A percentile compares a stretch with the other conserved stretches of the same genome.
These are phyloP conservation scores for Euphorbia pulcherrima DNA, from an alignment of 345 rosid species.

Conservation along the genomic window DNA sequence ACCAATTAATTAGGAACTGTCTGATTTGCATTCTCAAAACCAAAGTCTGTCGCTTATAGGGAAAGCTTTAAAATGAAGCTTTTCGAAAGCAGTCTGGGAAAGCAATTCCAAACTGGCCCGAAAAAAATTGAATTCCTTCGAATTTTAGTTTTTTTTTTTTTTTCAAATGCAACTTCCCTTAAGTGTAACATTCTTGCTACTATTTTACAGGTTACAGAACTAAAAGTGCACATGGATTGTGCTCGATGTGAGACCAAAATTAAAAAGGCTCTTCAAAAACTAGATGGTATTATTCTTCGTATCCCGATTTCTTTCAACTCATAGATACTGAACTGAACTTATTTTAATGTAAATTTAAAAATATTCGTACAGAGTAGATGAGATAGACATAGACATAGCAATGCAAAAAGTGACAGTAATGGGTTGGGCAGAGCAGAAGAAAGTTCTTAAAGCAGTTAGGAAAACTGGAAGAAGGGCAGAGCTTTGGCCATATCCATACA, in stretches of 20 bases:
- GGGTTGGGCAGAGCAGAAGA: conserved; percentile 63
- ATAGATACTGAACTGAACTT: no score
- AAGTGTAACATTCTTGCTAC: neutral
- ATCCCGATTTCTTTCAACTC: neutral
- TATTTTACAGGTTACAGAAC: conserved; percentile 48
- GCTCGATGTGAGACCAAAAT: conserved; percentile 62
- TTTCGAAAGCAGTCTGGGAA: no score
- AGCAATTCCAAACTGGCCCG: no score
- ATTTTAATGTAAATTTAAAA: neutral
- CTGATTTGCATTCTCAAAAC: no score
- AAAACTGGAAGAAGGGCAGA: conserved; percentile 51
- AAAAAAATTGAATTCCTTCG: no score
- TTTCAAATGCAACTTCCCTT: neutral
- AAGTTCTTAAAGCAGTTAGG: conserved; percentile 58
- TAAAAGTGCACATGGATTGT: conserved; percentile 72
- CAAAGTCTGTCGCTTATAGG: no score
- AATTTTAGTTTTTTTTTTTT: no score
- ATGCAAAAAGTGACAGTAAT: conserved; percentile 74
- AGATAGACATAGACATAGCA: conserved; percentile 49
- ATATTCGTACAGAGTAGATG: conserved; percentile 44
- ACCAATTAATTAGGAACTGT: no score
- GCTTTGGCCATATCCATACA: conserved; percentile 65
- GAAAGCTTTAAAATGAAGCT: no score
- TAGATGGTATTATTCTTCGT: conserved; percentile 35
- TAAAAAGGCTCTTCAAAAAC: conserved; percentile 51